A percentile compares a stretch with the other conserved stretches of the same genome.
Evolutionary conservation across 805 yeast genomes (phyloP).

Genomic region (Kluyveromyces aestuarii): DNA sequence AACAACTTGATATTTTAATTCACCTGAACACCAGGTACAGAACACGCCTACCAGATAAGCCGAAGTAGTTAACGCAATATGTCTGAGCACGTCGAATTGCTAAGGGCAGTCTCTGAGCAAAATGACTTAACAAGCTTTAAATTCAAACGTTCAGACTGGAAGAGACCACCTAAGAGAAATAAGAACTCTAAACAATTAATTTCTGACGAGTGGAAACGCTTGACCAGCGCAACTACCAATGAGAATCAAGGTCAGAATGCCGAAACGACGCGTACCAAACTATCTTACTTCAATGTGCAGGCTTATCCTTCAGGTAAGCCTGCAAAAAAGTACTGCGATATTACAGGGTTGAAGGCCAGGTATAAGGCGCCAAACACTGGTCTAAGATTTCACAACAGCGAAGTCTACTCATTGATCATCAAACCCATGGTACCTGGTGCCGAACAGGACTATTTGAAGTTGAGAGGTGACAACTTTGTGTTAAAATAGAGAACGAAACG

Average conservation of each 20-base stretch:
- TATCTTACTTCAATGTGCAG: slow-evolving; percentile 60
- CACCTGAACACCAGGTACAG: too few species aligned
- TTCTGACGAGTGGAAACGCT: slow-evolving; percentile 68
- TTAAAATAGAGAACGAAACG: slow-evolving; percentile 37
- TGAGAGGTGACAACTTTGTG: slow-evolving; percentile 83
- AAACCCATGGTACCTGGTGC: slow-evolving; percentile 80
- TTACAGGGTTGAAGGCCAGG: slow-evolving; percentile 76
- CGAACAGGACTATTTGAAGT: slow-evolving; percentile 83
- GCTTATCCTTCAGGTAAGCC: slow-evolving; percentile 89
- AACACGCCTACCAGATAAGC: too few species aligned
- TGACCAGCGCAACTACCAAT: slow-evolving; percentile 25
- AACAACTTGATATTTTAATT: too few species aligned
- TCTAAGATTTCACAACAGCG: slow-evolving; percentile 72
- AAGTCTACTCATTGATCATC: slow-evolving; percentile 65
- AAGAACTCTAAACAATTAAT: slow-evolving; percentile 67
- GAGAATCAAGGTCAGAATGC: slow-evolving; percentile 13
- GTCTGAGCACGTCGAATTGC: slow-evolving; percentile 12
- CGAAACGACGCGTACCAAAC: slow-evolving; percentile 35
- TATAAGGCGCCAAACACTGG: slow-evolving; percentile 71
- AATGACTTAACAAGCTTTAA: slow-evolving; percentile 21
- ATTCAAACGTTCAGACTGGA: slow-evolving; percentile 53
- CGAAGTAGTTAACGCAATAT: neutral
- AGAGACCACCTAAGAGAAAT: slow-evolving; percentile 49
- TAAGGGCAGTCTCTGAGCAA: slow-evolving; percentile 17
- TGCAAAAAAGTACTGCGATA: slow-evolving; percentile 77